Conservation (phyloP, 2,329 filamentous ascomycete genomes). For the Beauveria varroae region DNA sequence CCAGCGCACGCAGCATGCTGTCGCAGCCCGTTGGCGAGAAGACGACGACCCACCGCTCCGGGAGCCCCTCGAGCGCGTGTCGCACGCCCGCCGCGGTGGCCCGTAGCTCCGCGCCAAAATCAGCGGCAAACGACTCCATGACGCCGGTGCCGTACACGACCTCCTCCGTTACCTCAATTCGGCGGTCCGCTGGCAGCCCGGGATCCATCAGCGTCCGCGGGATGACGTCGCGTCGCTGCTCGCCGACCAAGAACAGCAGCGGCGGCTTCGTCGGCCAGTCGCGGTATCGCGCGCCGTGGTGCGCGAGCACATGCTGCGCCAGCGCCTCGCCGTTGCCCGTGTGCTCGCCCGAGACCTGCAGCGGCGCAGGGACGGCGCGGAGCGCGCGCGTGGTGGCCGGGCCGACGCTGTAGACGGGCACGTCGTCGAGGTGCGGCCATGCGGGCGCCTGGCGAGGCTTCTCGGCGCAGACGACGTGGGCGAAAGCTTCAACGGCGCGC, state of each 20-base stretch:
- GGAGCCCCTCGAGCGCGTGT: constrained; percentile 24
- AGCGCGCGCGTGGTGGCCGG: constrained; percentile 75
- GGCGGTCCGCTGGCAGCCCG: constrained; percentile 36
- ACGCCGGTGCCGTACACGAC: constrained; percentile 83
- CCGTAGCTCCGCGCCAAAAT: constrained; percentile 50
- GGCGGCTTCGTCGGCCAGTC: constrained; percentile 44
- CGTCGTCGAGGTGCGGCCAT: constrained; percentile 48
- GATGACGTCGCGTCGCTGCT: constrained; percentile 84
- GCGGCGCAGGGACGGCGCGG: constrained; percentile 40
- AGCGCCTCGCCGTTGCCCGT: constrained; percentile 80
- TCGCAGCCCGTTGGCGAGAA: constrained; percentile 62
- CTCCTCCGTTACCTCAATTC: constrained; percentile 66
- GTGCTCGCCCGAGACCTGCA: constrained; percentile 68
- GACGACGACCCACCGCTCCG: constrained; percentile 64
- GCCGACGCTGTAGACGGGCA: constrained; percentile 70
- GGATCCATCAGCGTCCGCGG: constrained; percentile 66
- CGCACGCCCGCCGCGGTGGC: background rate
- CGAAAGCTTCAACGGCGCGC: constrained; percentile 72
- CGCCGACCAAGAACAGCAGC: constrained; percentile 82
- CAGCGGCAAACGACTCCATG: constrained; percentile 65
- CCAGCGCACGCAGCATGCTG: constrained; percentile 48
- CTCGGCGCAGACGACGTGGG: constrained; percentile 50
- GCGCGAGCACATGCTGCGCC: constrained; percentile 67
- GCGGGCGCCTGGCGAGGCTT: constrained; percentile 3
- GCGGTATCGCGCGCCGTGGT: constrained; percentile 56